phyloP scores from a whole-genome alignment of 352 stramenopile genomes.

The Plasmopara muralis region DNA sequence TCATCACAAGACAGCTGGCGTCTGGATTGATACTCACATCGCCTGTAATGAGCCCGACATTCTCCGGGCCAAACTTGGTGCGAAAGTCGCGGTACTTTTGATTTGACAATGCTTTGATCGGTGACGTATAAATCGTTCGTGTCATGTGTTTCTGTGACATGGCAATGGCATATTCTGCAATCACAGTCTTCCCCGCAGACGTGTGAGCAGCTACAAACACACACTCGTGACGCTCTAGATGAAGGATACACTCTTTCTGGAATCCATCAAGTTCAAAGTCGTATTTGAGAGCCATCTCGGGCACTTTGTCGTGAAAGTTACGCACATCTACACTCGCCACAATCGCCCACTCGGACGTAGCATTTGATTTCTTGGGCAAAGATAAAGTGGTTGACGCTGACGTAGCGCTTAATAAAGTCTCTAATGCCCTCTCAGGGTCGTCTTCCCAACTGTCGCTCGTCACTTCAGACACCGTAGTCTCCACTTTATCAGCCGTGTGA shows the following conservation, averaged over 20 bases:
- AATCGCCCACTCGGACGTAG: conserved; percentile 63
- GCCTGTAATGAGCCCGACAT: conserved; percentile 97
- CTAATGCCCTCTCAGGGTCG: conserved; percentile 49
- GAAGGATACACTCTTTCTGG: conserved; percentile 94
- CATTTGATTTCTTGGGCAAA: conserved; percentile 14
- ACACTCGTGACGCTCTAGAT: conserved; percentile 90
- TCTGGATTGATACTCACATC: conserved; percentile 95
- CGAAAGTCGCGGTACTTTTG: conserved; percentile 99
- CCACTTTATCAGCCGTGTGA: neutral
- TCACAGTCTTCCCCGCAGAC: conserved; percentile 96
- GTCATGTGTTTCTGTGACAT: conserved; percentile 89
- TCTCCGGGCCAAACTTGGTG: conserved; percentile 86
- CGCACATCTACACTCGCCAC: conserved; percentile 62
- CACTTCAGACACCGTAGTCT: neutral
- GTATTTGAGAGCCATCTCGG: conserved; percentile 78
- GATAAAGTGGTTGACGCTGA: conserved; percentile 7
- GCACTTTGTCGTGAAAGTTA: conserved; percentile 80
- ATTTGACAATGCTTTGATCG: conserved; percentile 98
- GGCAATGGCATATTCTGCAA: conserved; percentile 98
- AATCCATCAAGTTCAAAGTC: conserved; percentile 92
- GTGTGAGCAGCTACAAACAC: conserved; percentile 97
- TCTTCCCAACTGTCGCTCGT: conserved; percentile 1
- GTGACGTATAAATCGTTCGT: conserved; percentile 96
- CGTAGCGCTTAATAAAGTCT: conserved; percentile 34
- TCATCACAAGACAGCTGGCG: conserved; percentile 97